A percentile compares a stretch with the other conserved stretches of the same genome.
phyloP scores from a whole-genome alignment of 1,284 basidiomycete species.

The Fomitopsis palustris region DNA sequence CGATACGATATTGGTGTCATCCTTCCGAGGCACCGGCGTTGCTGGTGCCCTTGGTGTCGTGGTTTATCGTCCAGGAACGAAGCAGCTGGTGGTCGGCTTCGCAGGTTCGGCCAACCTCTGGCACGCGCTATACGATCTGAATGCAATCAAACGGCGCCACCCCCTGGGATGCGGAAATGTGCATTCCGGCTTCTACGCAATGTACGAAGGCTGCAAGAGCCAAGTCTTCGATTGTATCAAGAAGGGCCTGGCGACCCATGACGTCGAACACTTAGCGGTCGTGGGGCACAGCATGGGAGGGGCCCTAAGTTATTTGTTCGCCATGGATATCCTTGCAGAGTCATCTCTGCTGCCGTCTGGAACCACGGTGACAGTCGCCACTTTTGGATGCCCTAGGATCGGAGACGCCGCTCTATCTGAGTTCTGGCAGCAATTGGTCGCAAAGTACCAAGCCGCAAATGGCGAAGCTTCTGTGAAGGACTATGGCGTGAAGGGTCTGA shows the following conservation, averaged over 20 bases:
- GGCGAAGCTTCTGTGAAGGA: constrained; percentile 40
- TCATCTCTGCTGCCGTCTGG: constrained; percentile 23
- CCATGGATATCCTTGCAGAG: constrained; percentile 39
- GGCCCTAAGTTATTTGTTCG: constrained; percentile 43
- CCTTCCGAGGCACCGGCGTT: constrained; percentile 34
- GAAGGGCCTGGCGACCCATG: constrained; percentile 52
- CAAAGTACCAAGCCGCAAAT: constrained; percentile 30
- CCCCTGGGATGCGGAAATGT: constrained; percentile 35
- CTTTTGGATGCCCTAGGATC: constrained; percentile 47
- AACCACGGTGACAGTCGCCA: constrained; percentile 36
- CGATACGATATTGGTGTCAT: constrained; percentile 30
- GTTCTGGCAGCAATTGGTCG: constrained; percentile 38
- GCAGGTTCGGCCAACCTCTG: constrained; percentile 40
- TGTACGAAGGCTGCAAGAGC: constrained; percentile 41
- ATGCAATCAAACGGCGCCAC: constrained; percentile 33
- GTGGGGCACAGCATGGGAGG: constrained; percentile 44
- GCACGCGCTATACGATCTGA: constrained; percentile 44
- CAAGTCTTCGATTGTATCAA: constrained; percentile 67
- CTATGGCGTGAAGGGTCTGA: constrained; percentile 49
- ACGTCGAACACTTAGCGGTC: constrained; percentile 37
- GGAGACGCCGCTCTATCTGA: constrained; percentile 40
- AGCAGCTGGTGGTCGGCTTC: constrained; percentile 45
- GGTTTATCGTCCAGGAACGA: constrained; percentile 36
- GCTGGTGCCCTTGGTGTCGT: constrained; percentile 41
- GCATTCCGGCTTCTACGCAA: constrained; percentile 50